Evolutionary conservation across 2,329 filamentous ascomycete species (phyloP).

Genomic region (Fusarium sp.): DNA sequence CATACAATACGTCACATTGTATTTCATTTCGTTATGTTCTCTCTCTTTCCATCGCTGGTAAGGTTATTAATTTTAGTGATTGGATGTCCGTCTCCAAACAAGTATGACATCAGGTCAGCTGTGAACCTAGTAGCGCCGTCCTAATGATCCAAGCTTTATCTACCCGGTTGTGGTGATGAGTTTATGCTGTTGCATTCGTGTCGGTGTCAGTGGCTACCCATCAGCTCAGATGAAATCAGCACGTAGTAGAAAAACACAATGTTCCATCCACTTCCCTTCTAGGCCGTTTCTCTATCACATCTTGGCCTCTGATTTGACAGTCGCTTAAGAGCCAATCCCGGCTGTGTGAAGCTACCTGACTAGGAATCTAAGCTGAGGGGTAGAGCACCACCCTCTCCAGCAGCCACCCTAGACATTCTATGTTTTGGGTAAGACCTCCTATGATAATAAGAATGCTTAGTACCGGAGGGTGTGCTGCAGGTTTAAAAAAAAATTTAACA

Average conservation of each 20-base stretch:
- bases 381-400: conserved; percentile 1
- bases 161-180: background rate
- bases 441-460: conserved; percentile 7
- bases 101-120: conserved; percentile 1
- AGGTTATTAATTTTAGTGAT: background rate
- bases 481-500: background rate
- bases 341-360: conserved; percentile 2
- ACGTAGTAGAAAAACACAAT: conserved; percentile 18
- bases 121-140: background rate
- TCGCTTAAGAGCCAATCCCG: conserved; percentile 7
- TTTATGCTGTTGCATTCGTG: background rate
- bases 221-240: conserved; percentile 16
- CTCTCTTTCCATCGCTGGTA: background rate
- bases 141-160: conserved; percentile 6
- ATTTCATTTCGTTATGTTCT: background rate
- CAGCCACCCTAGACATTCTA: conserved; percentile 36
- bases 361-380: conserved; percentile 1
- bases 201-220: background rate
- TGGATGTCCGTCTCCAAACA: background rate
- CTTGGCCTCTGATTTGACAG: conserved; percentile 16
- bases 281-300: conserved; percentile 9
- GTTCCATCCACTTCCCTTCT: conserved; percentile 34
- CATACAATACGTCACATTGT: background rate
- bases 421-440: conserved; percentile 16
- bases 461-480: conserved; percentile 14